Conservation (phyloP, 306 rosid genomes). For the Malus domestica region DNA sequence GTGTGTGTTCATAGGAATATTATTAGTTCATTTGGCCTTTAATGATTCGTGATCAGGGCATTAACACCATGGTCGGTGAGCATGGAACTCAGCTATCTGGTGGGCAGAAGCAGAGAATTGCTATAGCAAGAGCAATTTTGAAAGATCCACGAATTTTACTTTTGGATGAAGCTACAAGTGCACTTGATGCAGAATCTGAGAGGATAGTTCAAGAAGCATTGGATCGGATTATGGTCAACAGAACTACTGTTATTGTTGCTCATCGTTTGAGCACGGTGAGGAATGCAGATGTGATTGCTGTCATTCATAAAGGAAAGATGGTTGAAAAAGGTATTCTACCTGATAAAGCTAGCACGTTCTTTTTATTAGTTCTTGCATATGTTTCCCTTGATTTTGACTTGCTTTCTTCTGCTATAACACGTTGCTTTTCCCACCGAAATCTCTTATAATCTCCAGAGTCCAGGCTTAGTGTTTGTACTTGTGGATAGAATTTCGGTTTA, state of each 20-base stretch:
- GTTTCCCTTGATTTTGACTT: neutral
- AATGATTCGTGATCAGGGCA: constrained; percentile 41
- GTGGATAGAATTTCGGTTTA: too few species aligned
- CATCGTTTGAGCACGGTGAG: constrained; percentile 90
- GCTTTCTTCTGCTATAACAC: neutral
- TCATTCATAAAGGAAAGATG: constrained; percentile 87
- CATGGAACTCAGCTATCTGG: constrained; percentile 91
- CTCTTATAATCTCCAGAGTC: too few species aligned
- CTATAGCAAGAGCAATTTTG: constrained; percentile 85
- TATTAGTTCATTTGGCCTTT: neutral
- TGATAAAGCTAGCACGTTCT: neutral
- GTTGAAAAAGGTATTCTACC: constrained; percentile 64
- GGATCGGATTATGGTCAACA: constrained; percentile 73
- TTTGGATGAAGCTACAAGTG: constrained; percentile 92
- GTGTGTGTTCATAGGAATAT: neutral
- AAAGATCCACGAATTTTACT: constrained; percentile 77
- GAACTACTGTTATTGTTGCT: constrained; percentile 86
- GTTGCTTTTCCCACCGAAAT: neutral
- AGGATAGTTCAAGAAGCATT: constrained; percentile 88
- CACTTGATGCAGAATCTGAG: constrained; percentile 89
- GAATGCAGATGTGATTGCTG: constrained; percentile 79
- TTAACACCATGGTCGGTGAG: constrained; percentile 82
- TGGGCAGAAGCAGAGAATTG: constrained; percentile 87
- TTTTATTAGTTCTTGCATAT: neutral
- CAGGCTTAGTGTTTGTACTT: too few species aligned